These are phyloP conservation scores for Lentinus brumalis DNA, from an alignment of 768 basidiomycete genomes.

Conservation along the genomic window DNA sequence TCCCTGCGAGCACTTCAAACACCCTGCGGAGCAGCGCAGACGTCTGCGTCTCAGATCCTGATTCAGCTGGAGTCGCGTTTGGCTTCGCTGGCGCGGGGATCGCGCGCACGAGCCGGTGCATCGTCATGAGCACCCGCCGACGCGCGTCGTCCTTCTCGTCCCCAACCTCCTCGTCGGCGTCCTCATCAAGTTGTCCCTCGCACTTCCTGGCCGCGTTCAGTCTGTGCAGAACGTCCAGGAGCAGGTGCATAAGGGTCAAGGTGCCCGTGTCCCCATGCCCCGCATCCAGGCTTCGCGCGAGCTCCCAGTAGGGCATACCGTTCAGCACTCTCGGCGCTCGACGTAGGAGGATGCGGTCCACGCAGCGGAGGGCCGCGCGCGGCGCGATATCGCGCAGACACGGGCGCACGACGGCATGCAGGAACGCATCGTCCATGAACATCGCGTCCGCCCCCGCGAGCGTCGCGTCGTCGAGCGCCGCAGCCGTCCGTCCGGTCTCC, in stretches of 20 bases:
- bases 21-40: conserved; percentile 4
- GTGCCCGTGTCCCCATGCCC: conserved; percentile 2
- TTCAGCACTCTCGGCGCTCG: conserved; percentile 16
- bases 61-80: neutral
- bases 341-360: conserved; percentile 11
- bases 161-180: neutral
- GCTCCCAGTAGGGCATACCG: conserved; percentile 16
- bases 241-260: conserved; percentile 14
- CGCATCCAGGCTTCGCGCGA: neutral
- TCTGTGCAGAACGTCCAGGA: conserved; percentile 13
- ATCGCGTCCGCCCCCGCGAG: conserved; percentile 14
- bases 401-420: conserved; percentile 15
- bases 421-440: conserved; percentile 22
- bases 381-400: conserved; percentile 20
- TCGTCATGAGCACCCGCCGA: conserved; percentile 2
- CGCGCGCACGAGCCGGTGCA: conserved; percentile 13
- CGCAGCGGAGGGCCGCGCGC: conserved; percentile 13
- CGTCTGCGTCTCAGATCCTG: neutral
- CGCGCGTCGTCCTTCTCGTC: conserved; percentile 3
- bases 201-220: neutral
- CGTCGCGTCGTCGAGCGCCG: conserved; percentile 9
- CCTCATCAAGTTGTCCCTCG: neutral
- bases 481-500: neutral
- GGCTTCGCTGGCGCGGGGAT: conserved; percentile 1
- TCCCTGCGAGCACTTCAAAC: conserved; percentile 11